A percentile compares a stretch with the other conserved stretches of the same genome.
phyloP scores from a whole-genome alignment of 2,329 filamentous ascomycete genomes.

The Colletotrichum incanum region DNA sequence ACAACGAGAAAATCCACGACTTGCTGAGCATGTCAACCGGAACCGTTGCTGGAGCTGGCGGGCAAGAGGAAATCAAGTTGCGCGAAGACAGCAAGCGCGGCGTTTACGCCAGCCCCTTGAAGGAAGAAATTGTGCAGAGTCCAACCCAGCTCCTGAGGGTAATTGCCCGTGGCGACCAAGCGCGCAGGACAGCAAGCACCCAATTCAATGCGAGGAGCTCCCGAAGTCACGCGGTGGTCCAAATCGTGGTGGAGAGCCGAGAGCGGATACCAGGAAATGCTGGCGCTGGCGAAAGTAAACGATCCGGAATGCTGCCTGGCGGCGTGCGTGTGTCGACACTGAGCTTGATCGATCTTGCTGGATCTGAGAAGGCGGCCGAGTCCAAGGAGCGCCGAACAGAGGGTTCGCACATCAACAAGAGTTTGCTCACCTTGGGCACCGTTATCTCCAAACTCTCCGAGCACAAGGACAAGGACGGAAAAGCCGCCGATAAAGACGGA shows the following conservation, averaged over 20 bases:
- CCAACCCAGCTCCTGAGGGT: constrained; percentile 95
- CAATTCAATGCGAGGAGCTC: constrained; percentile 98
- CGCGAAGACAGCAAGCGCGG: constrained; percentile 96
- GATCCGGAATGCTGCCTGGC: constrained; percentile 81
- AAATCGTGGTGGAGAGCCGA: constrained; percentile 97
- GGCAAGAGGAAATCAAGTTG: constrained; percentile 95
- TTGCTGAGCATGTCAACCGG: constrained; percentile 83
- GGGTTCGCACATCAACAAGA: constrained; percentile 99
- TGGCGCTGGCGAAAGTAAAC: constrained; percentile 69
- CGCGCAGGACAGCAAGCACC: constrained; percentile 90
- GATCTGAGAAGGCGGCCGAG: constrained; percentile 95
- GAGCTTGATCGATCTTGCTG: constrained; percentile 95
- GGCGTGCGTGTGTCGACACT: constrained; percentile 96
- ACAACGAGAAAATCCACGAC: constrained; percentile 98
- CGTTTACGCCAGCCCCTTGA: constrained; percentile 95
- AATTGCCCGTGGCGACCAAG: constrained; percentile 94
- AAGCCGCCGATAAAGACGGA: constrained; percentile 82
- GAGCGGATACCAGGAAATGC: constrained; percentile 79
- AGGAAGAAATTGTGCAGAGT: constrained; percentile 98
- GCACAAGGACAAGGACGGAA: constrained; percentile 85
- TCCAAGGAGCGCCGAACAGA: constrained; percentile 94
- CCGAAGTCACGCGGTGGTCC: constrained; percentile 96
- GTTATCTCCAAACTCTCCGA: constrained; percentile 95
- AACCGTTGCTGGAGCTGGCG: constrained; percentile 66
- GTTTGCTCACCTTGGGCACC: constrained; percentile 92